Base-by-base conservation (phyloP, 495 filamentous ascomycete species). In the Amniculicola lignicola region DNA sequence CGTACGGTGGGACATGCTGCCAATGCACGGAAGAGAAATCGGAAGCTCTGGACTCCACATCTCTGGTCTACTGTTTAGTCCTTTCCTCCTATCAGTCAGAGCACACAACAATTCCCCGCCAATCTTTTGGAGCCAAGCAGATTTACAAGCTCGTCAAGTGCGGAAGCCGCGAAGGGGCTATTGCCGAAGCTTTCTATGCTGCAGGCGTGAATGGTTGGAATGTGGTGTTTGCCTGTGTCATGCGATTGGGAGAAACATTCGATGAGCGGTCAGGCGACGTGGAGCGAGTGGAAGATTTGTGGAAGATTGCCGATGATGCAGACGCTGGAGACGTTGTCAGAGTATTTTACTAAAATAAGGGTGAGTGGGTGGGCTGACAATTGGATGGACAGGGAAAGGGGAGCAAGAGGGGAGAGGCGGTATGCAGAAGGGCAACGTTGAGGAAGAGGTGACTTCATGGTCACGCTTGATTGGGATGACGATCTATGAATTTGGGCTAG, bases 141-240 rank as follows among this genome's bases (percentile, higher is more conserved):
- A 57, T 63, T 16, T 63, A 63, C 35, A 57, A 50, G 42, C 16
- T 59, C n/a, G 19, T 63, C 37, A 63, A 47, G 24, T 63, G 61
- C 36, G 61, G 61, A 31, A 46, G 50, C 31, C 25, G 61, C n/a
- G 55, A 59, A 29, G 54, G 50, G n/a, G 61, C 55, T 0, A 51
- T 28, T 1, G 50, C 44, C 14, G 54, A 59, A 33, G 61, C 61
- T 6, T 63, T 59, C 36, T 59, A 55, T 52, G 44, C 49, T 21
- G 36, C 61, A 4, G 54, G 61, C 0, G 31, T 59, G 9, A 49
- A 54, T 29, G 55, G 61, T 5, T 59, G 51, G 43, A 54, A 41
- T 25, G 45, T 63, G 11, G 36, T 54, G 0, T 63, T 63, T 25
- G 54, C 54, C 2, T 63, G 61, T 18, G 61, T 63, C 3, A 16